These are phyloP conservation scores for Atkinsonella hypoxylon DNA, from an alignment of 2,329 filamentous ascomycete genomes.

Conservation along the genomic window DNA sequence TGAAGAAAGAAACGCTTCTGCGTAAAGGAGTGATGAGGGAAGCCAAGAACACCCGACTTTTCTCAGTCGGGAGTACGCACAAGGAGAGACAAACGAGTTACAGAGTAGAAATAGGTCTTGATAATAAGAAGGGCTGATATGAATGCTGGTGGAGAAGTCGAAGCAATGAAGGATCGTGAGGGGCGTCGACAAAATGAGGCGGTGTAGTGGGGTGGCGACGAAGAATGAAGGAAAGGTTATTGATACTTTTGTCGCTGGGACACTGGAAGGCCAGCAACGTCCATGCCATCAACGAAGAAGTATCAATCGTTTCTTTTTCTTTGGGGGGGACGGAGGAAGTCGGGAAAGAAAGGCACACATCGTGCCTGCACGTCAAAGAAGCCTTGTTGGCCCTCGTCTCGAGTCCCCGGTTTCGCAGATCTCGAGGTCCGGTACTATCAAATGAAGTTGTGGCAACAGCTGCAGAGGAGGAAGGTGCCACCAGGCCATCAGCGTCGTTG, in stretches of 20 bases:
- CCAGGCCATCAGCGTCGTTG: too few species aligned
- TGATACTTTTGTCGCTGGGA: too few species aligned
- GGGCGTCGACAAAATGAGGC: not conserved
- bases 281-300: too few species aligned
- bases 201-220: not conserved
- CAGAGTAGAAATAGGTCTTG: too few species aligned
- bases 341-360: not conserved
- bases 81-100: too few species aligned
- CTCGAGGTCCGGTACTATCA: not conserved
- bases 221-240: too few species aligned
- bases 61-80: too few species aligned
- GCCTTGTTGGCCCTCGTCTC: not conserved
- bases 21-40: not conserved
- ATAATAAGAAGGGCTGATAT: not conserved
- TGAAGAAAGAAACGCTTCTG: not conserved
- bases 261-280: too few species aligned
- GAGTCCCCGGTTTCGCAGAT: not conserved
- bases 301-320: too few species aligned
- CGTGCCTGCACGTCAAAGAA: not conserved
- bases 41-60: not conserved
- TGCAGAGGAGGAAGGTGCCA: not conserved
- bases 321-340: not conserved
- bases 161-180: not conserved
- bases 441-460: not conserved
- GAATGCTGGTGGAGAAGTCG: not conserved